phyloP scores from a whole-genome alignment of 2,329 filamentous ascomycete species.

The Ophiobolus disseminans region DNA sequence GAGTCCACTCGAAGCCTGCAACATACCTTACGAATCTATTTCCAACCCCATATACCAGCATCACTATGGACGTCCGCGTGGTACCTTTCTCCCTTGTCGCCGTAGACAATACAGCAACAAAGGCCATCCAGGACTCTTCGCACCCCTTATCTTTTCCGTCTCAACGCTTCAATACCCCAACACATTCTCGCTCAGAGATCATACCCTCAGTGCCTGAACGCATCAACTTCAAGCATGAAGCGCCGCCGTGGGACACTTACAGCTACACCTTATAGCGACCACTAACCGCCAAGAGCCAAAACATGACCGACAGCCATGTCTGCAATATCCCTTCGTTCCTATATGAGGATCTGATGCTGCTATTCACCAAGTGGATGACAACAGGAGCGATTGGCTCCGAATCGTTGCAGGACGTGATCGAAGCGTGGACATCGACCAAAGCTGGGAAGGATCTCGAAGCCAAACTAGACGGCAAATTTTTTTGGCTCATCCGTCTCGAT shows the following conservation, averaged over 20 bases:
- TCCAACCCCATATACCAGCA: too few species aligned
- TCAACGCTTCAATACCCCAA: slow-evolving; percentile 21
- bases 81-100: slow-evolving; percentile 15
- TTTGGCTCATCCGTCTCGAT: slow-evolving; percentile 53
- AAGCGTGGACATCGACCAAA: slow-evolving; percentile 4
- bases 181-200: slow-evolving; percentile 14
- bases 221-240: slow-evolving; percentile 12
- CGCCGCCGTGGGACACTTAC: slow-evolving; percentile 40
- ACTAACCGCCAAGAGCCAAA: slow-evolving; percentile 49
- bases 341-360: slow-evolving; percentile 40
- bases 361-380: slow-evolving; percentile 12
- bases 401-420: slow-evolving; percentile 8
- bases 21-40: too few species aligned
- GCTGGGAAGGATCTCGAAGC: slow-evolving; percentile 4
- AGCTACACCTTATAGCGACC: slow-evolving; percentile 54
- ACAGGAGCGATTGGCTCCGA: neutral
- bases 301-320: slow-evolving; percentile 34
- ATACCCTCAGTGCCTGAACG: slow-evolving; percentile 10
- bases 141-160: slow-evolving; percentile 10
- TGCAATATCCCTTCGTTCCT: slow-evolving; percentile 22
- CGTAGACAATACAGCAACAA: slow-evolving; percentile 2
- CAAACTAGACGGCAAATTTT: slow-evolving; percentile 9
- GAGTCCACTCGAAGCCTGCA: too few species aligned
- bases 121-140: slow-evolving; percentile 6
- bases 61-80: slow-evolving; percentile 18